Conservation (phyloP, 495 filamentous ascomycete species). For the Aspergillus heteromorphus region DNA sequence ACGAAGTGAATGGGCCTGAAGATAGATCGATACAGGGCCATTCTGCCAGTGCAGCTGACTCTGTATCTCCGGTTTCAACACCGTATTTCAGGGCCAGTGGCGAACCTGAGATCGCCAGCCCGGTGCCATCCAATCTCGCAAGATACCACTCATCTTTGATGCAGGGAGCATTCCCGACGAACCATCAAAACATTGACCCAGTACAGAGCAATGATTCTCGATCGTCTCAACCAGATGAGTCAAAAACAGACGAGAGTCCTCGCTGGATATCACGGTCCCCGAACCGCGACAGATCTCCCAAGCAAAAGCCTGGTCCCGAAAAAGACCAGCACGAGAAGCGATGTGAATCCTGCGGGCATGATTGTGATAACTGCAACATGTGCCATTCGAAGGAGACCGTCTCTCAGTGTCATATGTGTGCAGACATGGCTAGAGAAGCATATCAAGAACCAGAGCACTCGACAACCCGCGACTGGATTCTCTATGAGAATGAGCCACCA, state of each 20-base stretch:
- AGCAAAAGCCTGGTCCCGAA: background rate
- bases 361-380: background rate
- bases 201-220: background rate
- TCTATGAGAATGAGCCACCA: background rate
- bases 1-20: background rate
- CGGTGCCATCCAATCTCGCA: background rate
- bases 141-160: background rate
- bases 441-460: background rate
- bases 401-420: constrained; percentile 5
- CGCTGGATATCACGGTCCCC: background rate
- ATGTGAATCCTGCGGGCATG: constrained; percentile 4
- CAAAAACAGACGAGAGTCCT: background rate
- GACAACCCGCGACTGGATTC: background rate
- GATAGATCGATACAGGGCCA: background rate
- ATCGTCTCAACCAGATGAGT: background rate
- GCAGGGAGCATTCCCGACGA: background rate
- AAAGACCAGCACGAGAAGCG: background rate
- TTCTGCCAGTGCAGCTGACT: background rate
- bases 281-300: background rate
- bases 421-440: background rate
- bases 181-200: background rate
- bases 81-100: background rate
- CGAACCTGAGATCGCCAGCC: background rate
- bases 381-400: background rate
- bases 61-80: background rate